A percentile compares a stretch with the other conserved stretches of the same genome.
phyloP scores from a whole-genome alignment of 164 flowering plant genomes.

The Sextonia rubra region DNA sequence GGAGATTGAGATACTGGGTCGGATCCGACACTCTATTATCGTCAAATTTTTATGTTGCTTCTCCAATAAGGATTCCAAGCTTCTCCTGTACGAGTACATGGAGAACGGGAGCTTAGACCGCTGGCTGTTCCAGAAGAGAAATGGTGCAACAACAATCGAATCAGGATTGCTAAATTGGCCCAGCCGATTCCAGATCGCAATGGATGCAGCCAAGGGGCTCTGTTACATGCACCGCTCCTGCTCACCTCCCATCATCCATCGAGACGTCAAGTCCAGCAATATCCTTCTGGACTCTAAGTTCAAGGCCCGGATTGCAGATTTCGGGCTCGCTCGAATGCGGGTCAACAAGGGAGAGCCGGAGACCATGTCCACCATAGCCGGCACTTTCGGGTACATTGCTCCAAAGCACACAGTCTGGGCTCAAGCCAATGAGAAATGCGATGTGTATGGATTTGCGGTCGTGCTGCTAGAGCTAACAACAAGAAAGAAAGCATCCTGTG shows the following conservation, averaged over 20 bases:
- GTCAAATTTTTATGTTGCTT: conserved; percentile 79
- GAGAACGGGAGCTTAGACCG: conserved; percentile 64
- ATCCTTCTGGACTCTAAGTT: conserved; percentile 70
- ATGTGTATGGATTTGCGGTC: conserved; percentile 86
- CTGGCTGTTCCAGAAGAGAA: conserved; percentile 59
- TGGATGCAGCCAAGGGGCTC: conserved; percentile 85
- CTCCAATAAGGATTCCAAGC: conserved; percentile 55
- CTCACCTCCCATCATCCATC: conserved; percentile 64
- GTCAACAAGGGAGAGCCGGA: conserved; percentile 40
- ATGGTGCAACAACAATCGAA: conserved; percentile 11
- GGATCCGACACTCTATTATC: conserved; percentile 64
- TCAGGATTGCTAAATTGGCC: conserved; percentile 60
- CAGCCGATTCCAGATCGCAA: conserved; percentile 52
- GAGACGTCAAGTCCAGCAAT: conserved; percentile 86
- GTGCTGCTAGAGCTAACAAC: conserved; percentile 80
- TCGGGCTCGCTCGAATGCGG: conserved; percentile 74
- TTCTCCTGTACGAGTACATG: conserved; percentile 89
- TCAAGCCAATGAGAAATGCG: conserved; percentile 68
- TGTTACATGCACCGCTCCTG: conserved; percentile 86
- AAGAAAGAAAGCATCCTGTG: conserved; percentile 57
- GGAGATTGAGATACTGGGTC: conserved; percentile 69
- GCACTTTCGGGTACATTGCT: conserved; percentile 85
- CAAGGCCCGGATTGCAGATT: conserved; percentile 74
- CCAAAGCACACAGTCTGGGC: conserved; percentile 76
- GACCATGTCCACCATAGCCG: conserved; percentile 68